Conservation (phyloP, 106 monocot genomes). For the Dactylorhiza incarnata region DNA sequence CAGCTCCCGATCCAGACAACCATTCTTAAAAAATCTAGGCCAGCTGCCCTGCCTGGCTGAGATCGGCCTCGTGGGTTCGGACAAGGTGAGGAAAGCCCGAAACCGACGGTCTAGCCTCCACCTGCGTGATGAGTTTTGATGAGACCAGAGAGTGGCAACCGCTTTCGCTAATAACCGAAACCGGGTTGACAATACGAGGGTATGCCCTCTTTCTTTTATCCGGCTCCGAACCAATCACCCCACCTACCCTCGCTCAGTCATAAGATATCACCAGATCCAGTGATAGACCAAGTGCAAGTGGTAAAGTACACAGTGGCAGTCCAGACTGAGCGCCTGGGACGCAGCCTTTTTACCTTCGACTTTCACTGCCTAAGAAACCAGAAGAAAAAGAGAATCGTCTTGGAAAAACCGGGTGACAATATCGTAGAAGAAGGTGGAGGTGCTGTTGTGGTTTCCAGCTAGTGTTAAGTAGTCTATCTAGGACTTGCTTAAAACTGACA, state of each 20-base stretch:
- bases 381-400: background rate
- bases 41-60: background rate
- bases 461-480: slow-evolving; percentile 4
- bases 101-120: background rate
- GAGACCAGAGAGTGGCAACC: background rate
- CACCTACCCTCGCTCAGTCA: background rate
- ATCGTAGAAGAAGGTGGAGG: background rate
- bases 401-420: background rate
- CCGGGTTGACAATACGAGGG: background rate
- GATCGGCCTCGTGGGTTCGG: background rate
- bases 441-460: background rate
- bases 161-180: background rate
- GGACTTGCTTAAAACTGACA: background rate
- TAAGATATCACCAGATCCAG: slow-evolving; percentile 4
- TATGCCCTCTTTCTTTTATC: background rate
- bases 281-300: background rate
- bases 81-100: background rate
- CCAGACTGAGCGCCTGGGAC: background rate
- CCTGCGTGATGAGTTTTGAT: background rate
- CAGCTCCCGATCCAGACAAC: background rate
- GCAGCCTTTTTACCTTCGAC: background rate
- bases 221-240: background rate
- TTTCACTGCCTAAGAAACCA: background rate
- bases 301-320: background rate
- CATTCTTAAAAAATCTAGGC: background rate